Evolutionary conservation across 2,329 filamentous ascomycete genomes (phyloP).

Genomic region (Diplodia intermedia): DNA sequence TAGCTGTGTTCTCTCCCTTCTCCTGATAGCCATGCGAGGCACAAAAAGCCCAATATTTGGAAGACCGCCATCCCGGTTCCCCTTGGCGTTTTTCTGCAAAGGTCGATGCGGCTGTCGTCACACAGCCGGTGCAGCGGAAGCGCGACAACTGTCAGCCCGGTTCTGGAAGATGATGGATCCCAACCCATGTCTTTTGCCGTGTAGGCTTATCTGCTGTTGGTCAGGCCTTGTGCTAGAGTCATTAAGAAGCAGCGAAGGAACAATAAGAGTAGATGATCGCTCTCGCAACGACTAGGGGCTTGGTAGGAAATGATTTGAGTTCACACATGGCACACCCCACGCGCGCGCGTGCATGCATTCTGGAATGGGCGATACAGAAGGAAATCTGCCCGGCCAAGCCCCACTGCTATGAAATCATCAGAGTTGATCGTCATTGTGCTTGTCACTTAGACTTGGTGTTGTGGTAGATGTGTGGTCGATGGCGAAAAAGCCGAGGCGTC

Average conservation of each 20-base stretch:
- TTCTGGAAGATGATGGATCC: neutral
- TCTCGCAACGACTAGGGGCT: neutral
- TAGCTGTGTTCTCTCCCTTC: neutral
- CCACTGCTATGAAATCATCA: slow-evolving; percentile 18
- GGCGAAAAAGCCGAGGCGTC: neutral
- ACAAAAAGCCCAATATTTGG: neutral
- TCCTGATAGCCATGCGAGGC: neutral
- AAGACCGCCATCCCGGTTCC: neutral
- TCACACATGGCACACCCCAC: neutral
- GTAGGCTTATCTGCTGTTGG: neutral
- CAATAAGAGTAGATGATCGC: neutral
- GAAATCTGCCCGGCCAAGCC: neutral
- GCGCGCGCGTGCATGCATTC: neutral
- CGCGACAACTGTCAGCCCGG: neutral
- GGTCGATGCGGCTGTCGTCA: neutral
- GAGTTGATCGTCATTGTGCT: neutral
- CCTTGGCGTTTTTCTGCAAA: neutral
- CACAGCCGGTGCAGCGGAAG: neutral
- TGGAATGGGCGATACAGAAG: neutral
- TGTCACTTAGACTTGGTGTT: neutral
- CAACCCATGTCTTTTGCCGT: neutral
- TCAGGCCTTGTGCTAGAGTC: neutral
- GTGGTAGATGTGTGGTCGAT: neutral
- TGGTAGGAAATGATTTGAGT: neutral
- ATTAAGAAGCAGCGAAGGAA: neutral